Evolutionary conservation across 306 rosid species (phyloP).

Genomic region (Ormosia semicastrata): DNA sequence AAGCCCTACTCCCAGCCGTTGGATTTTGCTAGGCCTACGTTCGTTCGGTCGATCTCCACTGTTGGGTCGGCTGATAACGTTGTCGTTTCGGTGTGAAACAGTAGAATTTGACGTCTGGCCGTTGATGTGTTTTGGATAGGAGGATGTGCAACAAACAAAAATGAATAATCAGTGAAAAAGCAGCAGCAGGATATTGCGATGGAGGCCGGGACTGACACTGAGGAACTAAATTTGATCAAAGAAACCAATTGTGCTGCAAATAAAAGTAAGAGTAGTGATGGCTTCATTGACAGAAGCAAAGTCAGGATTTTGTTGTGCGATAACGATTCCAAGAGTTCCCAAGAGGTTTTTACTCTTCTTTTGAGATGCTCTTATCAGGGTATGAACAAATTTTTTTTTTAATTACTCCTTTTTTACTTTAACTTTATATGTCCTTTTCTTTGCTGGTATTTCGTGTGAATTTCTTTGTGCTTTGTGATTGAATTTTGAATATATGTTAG

Average conservation of each 20-base stretch:
- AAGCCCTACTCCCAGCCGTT: neutral
- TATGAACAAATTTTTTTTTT: neutral
- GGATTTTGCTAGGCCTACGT: neutral
- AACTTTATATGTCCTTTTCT: no score
- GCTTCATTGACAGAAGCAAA: constrained; percentile 70
- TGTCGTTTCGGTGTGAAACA: neutral
- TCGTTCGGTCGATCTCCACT: neutral
- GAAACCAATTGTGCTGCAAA: constrained; percentile 25
- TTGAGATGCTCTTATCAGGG: constrained; percentile 73
- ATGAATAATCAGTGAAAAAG: no score
- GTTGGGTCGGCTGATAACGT: neutral
- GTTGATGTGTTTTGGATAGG: neutral
- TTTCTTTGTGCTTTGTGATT: no score
- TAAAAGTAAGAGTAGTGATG: constrained; percentile 40
- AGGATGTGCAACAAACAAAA: no score
- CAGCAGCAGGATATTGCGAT: no score
- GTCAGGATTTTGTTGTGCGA: constrained; percentile 78
- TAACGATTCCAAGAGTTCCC: constrained; percentile 55
- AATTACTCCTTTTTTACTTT: no score
- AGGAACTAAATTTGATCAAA: constrained; percentile 48
- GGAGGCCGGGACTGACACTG: constrained; percentile 13
- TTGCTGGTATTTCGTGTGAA: no score
- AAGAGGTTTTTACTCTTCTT: constrained; percentile 62
- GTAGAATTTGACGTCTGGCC: neutral
- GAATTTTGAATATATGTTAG: no score